Conservation (phyloP, 805 yeast genomes). For the Scheffersomyces coipomensis region DNA sequence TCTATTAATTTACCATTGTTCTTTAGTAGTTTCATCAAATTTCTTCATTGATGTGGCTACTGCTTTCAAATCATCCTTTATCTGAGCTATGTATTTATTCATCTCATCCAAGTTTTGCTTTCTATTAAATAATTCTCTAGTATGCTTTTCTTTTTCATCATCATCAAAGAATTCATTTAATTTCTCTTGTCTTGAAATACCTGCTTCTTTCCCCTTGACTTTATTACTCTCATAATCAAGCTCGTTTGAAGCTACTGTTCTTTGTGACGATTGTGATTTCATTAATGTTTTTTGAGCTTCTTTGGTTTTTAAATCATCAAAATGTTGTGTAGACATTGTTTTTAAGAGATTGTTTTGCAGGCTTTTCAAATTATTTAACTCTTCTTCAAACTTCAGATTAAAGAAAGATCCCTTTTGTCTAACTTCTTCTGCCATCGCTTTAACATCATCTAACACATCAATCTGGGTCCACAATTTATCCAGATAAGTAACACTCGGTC, state of each 20-base stretch:
- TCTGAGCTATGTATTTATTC: slow-evolving; percentile 47
- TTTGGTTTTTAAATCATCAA: slow-evolving; percentile 12
- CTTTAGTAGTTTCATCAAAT: slow-evolving; percentile 44
- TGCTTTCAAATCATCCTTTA: slow-evolving; percentile 46
- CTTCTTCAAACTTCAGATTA: slow-evolving; percentile 48
- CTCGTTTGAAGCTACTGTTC: neutral
- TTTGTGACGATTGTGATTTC: slow-evolving; percentile 19
- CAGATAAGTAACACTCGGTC: slow-evolving; percentile 63
- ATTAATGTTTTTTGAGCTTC: slow-evolving; percentile 17
- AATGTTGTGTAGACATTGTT: slow-evolving; percentile 30
- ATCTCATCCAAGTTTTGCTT: slow-evolving; percentile 54
- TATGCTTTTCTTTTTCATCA: slow-evolving; percentile 10
- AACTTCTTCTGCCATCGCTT: slow-evolving; percentile 50
- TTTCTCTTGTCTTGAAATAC: slow-evolving; percentile 16
- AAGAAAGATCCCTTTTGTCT: slow-evolving; percentile 47
- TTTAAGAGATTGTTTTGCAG: slow-evolving; percentile 48
- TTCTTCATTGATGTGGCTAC: slow-evolving; percentile 52
- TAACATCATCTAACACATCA: slow-evolving; percentile 80
- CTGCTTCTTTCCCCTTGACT: slow-evolving; percentile 5
- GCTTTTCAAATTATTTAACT: slow-evolving; percentile 50
- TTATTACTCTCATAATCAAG: slow-evolving; percentile 15
- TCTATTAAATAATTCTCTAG: slow-evolving; percentile 31
- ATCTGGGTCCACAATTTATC: slow-evolving; percentile 86
- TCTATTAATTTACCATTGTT: slow-evolving; percentile 33
- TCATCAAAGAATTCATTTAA: slow-evolving; percentile 23